Evolutionary conservation across 1,139 yeast species (phyloP).

Genomic region (Scheffersomyces lignicola): DNA sequence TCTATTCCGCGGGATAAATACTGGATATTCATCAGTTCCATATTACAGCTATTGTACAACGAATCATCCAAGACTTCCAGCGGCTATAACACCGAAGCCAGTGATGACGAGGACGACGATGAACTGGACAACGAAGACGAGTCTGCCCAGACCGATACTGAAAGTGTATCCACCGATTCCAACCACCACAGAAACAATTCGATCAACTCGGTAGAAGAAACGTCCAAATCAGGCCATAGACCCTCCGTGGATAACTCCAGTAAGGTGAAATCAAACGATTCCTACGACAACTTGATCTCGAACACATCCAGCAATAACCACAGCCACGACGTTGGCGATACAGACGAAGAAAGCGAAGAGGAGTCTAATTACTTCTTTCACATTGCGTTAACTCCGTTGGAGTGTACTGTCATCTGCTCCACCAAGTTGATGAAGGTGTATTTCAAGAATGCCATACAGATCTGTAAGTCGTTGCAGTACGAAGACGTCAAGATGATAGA

Average conservation of each 20-base stretch:
- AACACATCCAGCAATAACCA: neutral
- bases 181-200: neutral
- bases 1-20: conserved; percentile 49
- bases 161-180: conserved; percentile 4
- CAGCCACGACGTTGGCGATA: conserved; percentile 10
- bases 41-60: conserved; percentile 38
- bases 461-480: conserved; percentile 27
- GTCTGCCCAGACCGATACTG: conserved; percentile 12
- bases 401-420: conserved; percentile 57
- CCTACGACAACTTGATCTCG: conserved; percentile 6
- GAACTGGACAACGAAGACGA: conserved; percentile 20
- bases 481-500: conserved; percentile 43
- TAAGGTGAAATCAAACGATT: conserved; percentile 13
- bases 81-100: conserved; percentile 13
- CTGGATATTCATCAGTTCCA: conserved; percentile 52
- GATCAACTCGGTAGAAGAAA: neutral
- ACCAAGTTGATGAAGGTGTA: conserved; percentile 31
- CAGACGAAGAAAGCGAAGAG: conserved; percentile 23
- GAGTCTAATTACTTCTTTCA: conserved; percentile 42
- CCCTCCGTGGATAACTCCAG: conserved; percentile 23
- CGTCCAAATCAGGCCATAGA: conserved; percentile 4
- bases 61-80: conserved; percentile 17
- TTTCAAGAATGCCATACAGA: conserved; percentile 36
- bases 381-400: conserved; percentile 56
- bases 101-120: conserved; percentile 15